Base-by-base conservation (phyloP, 768 basidiomycete species). In the Lepiota brunneoincarnata region DNA sequence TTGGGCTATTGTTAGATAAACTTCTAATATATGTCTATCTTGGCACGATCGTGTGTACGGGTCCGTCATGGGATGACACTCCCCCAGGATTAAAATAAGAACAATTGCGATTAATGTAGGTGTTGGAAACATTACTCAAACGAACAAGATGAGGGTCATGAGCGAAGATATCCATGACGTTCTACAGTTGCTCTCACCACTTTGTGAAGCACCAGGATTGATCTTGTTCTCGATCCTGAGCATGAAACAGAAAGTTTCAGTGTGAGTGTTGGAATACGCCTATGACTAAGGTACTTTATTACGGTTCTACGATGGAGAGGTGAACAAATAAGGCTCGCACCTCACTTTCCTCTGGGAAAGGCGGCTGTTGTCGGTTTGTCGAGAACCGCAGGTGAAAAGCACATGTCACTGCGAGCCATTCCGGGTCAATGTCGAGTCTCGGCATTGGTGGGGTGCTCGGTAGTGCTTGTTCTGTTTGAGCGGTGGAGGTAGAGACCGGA, bases 361-460 rank as follows among this genome's bases (percentile, higher is more conserved):
- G 61, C 0, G 66, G 66, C 57, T 88, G 88, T 0, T 62, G 60
- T 6, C 63, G 72, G 3, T 65, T 60, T 4, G 78, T 77, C 2
- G 89, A 86, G 57, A 98, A 79, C 70, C 79, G 87, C 0, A 86
- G 85, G 56, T 93, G 82, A 59, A 95, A 89, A 0, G 92, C 93
- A 6, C 91, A 87, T 4, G 84, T 85, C 63, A 99, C 93, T 0
- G 93, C 94, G 43, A 98, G 83, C 97, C 97, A 99, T 65, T 93
- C 85, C 0, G 87, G 86, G 63, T 98, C 94, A 68, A 82, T 96
- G 12, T 80, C 77, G 17, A 98, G 63, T 0, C 55, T 58, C 4
- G 80, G 59, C 11, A 31, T 31, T 31, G 31, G 11, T 31, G 31
- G 31, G 31, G 31, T 9, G 31, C 7, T n/a, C n/a, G n/a, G n/a